phyloP scores from a whole-genome alignment of 305 asterid genomes.

The Rubia peregrina region DNA sequence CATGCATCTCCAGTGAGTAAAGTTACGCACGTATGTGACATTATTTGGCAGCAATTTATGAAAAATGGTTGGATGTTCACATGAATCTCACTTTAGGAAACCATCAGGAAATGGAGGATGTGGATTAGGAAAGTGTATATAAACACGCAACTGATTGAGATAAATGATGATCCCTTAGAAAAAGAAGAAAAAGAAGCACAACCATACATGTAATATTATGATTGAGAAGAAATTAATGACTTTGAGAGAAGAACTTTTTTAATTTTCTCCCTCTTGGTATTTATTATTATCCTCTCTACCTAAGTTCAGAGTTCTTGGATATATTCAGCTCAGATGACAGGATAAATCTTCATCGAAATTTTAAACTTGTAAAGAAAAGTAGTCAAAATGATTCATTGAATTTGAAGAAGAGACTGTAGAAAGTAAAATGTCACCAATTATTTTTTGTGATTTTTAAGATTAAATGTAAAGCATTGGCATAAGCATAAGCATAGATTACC shows the following conservation, averaged over 20 bases:
- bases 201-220: neutral
- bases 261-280: neutral
- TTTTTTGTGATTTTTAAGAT: neutral
- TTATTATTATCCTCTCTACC: neutral
- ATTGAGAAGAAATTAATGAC: neutral
- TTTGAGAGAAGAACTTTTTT: neutral
- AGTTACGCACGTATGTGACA: constrained; percentile 11
- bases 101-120: neutral
- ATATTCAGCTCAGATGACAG: neutral
- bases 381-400: constrained; percentile 4
- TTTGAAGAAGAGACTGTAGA: too few species aligned
- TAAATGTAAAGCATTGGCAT: too few species aligned
- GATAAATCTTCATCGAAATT: neutral
- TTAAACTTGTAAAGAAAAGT: neutral
- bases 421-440: too few species aligned
- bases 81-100: constrained; percentile 24
- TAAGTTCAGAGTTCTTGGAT: constrained; percentile 3
- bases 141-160: constrained; percentile 21
- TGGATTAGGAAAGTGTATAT: constrained; percentile 4
- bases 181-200: neutral
- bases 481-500: too few species aligned
- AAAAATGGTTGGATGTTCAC: constrained; percentile 23
- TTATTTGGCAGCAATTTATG: constrained; percentile 15
- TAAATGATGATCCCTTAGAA: neutral
- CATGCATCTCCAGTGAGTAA: constrained; percentile 7